Percentiles rank a stretch among this genome's conserved stretches.
These are phyloP conservation scores for Globisporangium radiosum DNA, from an alignment of 352 stramenopile species.

Conservation along the genomic window DNA sequence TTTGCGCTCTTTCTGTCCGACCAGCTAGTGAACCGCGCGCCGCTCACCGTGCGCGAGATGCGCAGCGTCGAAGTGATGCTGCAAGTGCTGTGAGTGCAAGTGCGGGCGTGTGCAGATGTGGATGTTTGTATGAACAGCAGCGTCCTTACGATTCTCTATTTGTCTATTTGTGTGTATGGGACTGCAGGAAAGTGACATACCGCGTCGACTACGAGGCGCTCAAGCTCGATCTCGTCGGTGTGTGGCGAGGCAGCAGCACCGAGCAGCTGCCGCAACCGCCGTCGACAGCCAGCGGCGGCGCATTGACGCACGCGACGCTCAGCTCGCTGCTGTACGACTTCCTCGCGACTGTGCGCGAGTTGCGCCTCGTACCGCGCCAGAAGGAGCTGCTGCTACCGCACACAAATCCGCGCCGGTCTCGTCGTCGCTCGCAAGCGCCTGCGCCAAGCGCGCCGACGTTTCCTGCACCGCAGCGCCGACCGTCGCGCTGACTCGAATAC, in stretches of 20 bases:
- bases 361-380: constrained; percentile 65
- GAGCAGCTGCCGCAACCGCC: background rate
- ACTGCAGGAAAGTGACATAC: constrained; percentile 13
- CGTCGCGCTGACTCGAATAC: too few relatives aligned
- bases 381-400: constrained; percentile 53
- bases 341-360: constrained; percentile 71
- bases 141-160: background rate
- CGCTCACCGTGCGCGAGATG: constrained; percentile 60
- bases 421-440: background rate
- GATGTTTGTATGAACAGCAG: background rate
- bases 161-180: background rate
- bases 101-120: constrained; percentile 5
- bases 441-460: too few relatives aligned
- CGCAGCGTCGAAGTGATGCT: constrained; percentile 65
- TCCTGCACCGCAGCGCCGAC: too few relatives aligned
- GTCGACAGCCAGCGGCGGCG: background rate
- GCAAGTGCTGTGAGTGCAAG: constrained; percentile 74
- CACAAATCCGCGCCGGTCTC: constrained; percentile 9
- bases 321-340: constrained; percentile 59
- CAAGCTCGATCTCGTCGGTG: constrained; percentile 14
- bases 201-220: constrained; percentile 14
- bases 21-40: constrained; percentile 38
- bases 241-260: constrained; percentile 11
- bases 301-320: constrained; percentile 30
- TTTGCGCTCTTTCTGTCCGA: constrained; percentile 76